Evolutionary conservation across 148 eudicot species (phyloP).

Genomic region (Hydrangea macrophylla): DNA sequence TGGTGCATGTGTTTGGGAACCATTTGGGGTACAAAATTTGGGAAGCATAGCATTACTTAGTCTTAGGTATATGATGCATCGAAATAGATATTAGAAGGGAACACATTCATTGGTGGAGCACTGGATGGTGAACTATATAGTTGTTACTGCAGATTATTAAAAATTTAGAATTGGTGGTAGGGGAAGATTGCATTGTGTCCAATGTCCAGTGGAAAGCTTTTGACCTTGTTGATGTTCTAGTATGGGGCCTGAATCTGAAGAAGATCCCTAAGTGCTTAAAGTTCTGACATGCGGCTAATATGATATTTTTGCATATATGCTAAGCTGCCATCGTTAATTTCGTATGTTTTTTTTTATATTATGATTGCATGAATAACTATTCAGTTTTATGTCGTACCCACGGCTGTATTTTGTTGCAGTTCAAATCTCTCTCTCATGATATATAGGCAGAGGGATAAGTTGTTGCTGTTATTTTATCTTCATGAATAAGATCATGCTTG

Average conservation of each 20-base stretch:
- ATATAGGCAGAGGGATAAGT: not conserved
- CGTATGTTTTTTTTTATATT: not conserved
- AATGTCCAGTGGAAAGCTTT: not conserved
- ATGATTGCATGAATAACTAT: not conserved
- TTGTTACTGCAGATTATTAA: not conserved
- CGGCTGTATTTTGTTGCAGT: not conserved
- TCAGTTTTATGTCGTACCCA: not conserved
- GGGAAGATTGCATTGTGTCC: not conserved
- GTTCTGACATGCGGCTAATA: not conserved
- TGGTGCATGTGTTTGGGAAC: no score
- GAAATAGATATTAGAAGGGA: not conserved
- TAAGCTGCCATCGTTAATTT: not conserved
- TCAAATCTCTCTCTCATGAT: no score
- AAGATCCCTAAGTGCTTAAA: not conserved
- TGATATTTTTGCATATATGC: not conserved
- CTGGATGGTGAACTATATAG: not conserved
- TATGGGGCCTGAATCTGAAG: conserved; percentile 6
- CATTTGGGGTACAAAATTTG: no score
- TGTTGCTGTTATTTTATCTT: not conserved
- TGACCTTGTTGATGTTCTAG: conserved; percentile 4
- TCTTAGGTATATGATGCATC: not conserved
- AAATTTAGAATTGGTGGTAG: not conserved
- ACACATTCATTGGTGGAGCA: not conserved
- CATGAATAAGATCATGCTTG: not conserved
- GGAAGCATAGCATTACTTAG: no score